Base-by-base conservation (phyloP, 495 filamentous ascomycete genomes). In the Xylaria bambusicola region DNA sequence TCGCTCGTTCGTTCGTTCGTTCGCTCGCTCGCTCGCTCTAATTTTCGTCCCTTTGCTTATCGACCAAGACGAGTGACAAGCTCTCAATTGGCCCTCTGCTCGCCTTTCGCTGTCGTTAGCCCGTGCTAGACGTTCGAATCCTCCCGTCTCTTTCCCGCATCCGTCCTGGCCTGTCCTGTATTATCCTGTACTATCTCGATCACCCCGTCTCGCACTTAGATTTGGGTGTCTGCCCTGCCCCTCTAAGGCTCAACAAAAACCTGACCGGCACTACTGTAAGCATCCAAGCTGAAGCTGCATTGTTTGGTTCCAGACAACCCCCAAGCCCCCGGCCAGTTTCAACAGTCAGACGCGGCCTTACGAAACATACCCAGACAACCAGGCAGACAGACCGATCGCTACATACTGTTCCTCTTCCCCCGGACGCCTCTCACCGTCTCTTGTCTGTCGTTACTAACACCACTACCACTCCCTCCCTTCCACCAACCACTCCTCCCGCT, bases 271-370 rank as follows among this genome's bases (percentile, higher is more conserved):
- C 6, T 13, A 7, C 6, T 7, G 36, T 15, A 38, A 38, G 36
- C 36, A 38, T 10, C 7, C 36, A 38, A 38, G 36, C 36, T 38
- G 36, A 27, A 38, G 31, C 42, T 29, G 55, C 44, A 36, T 10
- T n/a, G 15, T 48, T 23, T 50, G 55, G 36, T 9, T 15, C 36
- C 36, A 38, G 13, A 38, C 42, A 50, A 50, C 40, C 55, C 47
- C 47, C 21, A 26, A 50, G 36, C 40, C 55, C 47, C 47, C 21
- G 42, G 47, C 55, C 24, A 41, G 47, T 50, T 58, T 58, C 44
- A 38, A 50, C 55, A 58, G 55, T 48, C 55, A 54, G 52, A 54
- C 52, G 27, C n/a, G 52, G 38, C 52, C 52, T 21, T 9, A 53
- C 52, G 52, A 54, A 44, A 54, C 23, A 54, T 33, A 42, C 38